phyloP scores from a whole-genome alignment of 176 grass and related monocot species.

The Eleusine coracana region DNA sequence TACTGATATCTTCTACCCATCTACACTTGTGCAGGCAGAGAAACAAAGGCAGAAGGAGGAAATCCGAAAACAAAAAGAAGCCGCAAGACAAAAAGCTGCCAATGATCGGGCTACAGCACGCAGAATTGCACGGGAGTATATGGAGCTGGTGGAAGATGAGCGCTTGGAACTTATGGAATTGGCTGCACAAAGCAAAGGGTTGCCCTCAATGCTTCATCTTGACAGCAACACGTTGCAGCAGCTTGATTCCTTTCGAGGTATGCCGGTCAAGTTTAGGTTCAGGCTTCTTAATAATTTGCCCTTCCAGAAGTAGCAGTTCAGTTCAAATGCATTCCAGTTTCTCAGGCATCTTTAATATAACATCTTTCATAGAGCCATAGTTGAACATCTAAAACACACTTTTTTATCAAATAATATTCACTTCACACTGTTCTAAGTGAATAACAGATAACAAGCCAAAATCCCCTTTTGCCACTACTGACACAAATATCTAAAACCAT shows the following conservation, averaged over 20 bases:
- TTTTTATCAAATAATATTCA: neutral
- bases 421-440: slow-evolving; percentile 8
- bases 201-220: slow-evolving; percentile 80
- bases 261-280: slow-evolving; percentile 17
- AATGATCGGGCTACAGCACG: slow-evolving; percentile 92
- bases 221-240: slow-evolving; percentile 87
- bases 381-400: neutral
- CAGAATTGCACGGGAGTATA: slow-evolving; percentile 91
- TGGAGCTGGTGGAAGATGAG: slow-evolving; percentile 95
- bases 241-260: slow-evolving; percentile 91
- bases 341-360: neutral
- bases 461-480: neutral
- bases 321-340: slow-evolving; percentile 31
- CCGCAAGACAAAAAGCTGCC: slow-evolving; percentile 81
- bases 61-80: slow-evolving; percentile 85
- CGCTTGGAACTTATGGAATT: slow-evolving; percentile 96
- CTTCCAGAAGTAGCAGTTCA: slow-evolving; percentile 4
- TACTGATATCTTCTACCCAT: slow-evolving; percentile 10
- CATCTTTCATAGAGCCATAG: neutral
- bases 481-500: neutral
- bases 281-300: neutral
- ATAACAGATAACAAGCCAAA: slow-evolving; percentile 1
- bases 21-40: slow-evolving; percentile 65
- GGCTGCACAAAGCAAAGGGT: slow-evolving; percentile 81
- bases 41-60: slow-evolving; percentile 96